Evolutionary conservation across 176 grass and related monocot species (phyloP).

Genomic region (Triticum urartu): DNA sequence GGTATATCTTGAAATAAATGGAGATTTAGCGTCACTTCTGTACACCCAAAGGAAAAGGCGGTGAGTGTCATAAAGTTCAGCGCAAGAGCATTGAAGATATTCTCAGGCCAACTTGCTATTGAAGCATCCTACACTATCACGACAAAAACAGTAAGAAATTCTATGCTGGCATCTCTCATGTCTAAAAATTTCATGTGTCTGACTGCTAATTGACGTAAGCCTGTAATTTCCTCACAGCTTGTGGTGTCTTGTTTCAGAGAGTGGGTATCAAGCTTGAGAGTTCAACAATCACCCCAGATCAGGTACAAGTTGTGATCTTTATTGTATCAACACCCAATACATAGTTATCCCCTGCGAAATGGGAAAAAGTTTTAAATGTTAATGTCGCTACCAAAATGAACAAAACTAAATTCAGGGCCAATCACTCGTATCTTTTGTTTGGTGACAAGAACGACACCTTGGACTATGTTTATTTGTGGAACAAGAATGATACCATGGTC

Average conservation of each 20-base stretch:
- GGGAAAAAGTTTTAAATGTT: not conserved
- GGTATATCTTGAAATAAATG: constrained; percentile 65
- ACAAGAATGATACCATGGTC: not conserved
- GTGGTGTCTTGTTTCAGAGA: constrained; percentile 58
- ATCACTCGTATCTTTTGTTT: not conserved
- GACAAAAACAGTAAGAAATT: constrained; percentile 55
- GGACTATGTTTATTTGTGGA: not conserved
- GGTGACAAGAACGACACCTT: not conserved
- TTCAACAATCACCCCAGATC: constrained; percentile 75
- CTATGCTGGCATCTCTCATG: not conserved
- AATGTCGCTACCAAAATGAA: not conserved
- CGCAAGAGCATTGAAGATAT: constrained; percentile 63
- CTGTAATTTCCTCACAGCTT: constrained; percentile 2
- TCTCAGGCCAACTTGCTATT: constrained; percentile 79
- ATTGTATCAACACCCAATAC: not conserved
- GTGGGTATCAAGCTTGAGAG: constrained; percentile 84
- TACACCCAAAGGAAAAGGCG: constrained; percentile 88
- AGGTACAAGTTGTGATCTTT: constrained; percentile 45
- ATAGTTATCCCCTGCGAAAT: not conserved
- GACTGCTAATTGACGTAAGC: not conserved
- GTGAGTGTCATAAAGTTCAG: constrained; percentile 80
- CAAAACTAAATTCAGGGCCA: not conserved
- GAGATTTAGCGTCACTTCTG: constrained; percentile 87
- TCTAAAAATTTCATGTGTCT: not conserved
- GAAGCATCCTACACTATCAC: constrained; percentile 70